Conservation (phyloP, 2,329 filamentous ascomycete species). For the Parascedosporium putredinis region DNA sequence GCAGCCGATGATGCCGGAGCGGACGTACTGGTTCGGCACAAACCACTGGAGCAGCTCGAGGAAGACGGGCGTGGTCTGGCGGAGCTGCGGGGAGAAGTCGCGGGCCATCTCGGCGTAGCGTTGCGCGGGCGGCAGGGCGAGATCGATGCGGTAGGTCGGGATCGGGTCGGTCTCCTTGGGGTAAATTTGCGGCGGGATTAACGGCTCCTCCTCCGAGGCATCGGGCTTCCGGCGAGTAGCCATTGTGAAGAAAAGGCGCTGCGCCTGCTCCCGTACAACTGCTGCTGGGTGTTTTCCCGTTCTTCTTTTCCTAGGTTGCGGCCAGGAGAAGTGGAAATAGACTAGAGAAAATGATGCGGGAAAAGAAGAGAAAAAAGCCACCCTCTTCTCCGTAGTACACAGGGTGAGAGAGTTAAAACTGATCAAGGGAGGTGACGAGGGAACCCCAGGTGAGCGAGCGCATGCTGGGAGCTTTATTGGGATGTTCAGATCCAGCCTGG, state of each 20-base stretch:
- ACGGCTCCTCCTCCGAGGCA: neutral
- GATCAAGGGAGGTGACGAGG: too few species aligned
- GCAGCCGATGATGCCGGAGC: slow-evolving; percentile 22
- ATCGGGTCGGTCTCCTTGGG: slow-evolving; percentile 10
- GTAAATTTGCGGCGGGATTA: neutral
- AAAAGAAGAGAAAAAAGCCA: too few species aligned
- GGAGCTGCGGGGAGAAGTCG: slow-evolving; percentile 31
- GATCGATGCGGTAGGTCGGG: slow-evolving; percentile 18
- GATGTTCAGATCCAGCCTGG: too few species aligned
- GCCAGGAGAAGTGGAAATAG: too few species aligned
- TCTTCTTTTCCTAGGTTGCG: too few species aligned
- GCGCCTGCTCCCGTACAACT: too few species aligned
- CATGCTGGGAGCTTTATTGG: too few species aligned
- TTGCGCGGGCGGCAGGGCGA: slow-evolving; percentile 16
- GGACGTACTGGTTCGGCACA: slow-evolving; percentile 16
- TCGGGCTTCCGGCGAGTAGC: neutral
- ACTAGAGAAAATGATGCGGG: too few species aligned
- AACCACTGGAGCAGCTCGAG: neutral
- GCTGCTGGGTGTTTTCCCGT: neutral
- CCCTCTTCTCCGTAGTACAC: too few species aligned
- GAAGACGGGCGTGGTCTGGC: slow-evolving; percentile 27
- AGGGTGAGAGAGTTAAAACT: too few species aligned
- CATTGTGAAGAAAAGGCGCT: neutral
- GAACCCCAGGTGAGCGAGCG: too few species aligned
- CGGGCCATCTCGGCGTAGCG: slow-evolving; percentile 16